Conservation (phyloP, 441 rosid genomes). For the Melianthus villosus region DNA sequence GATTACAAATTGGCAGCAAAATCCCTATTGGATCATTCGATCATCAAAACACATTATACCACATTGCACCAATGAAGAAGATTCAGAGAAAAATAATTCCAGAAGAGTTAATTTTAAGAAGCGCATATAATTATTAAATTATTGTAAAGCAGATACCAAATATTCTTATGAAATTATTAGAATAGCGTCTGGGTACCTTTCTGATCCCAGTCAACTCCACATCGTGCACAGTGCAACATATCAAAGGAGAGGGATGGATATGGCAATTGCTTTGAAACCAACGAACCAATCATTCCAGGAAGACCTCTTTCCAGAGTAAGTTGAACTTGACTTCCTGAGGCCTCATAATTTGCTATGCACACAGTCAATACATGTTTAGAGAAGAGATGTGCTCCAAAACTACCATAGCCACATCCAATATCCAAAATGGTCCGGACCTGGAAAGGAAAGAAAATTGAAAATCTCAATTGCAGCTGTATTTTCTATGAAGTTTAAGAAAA, state of each 20-base stretch:
- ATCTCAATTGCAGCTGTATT: too few species aligned
- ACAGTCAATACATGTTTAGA: conserved; percentile 69
- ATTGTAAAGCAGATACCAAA: too few species aligned
- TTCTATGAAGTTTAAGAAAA: too few species aligned
- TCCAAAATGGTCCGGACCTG: conserved; percentile 89
- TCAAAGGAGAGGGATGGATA: conserved; percentile 95
- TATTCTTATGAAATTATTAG: too few species aligned
- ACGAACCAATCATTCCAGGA: conserved; percentile 93
- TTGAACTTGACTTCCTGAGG: conserved; percentile 97
- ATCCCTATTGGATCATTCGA: too few species aligned
- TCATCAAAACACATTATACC: too few species aligned
- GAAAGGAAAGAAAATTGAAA: conserved; percentile 12
- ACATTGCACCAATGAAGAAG: too few species aligned
- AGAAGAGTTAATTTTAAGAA: too few species aligned
- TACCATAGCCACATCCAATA: conserved; percentile 95
- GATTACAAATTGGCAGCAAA: too few species aligned
- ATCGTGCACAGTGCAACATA: conserved; percentile 89
- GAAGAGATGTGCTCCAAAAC: conserved; percentile 93
- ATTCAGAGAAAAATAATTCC: too few species aligned
- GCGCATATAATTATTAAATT: too few species aligned
- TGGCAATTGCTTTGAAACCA: conserved; percentile 66
- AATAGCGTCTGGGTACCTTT: conserved; percentile 40
- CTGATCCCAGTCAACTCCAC: conserved; percentile 85
- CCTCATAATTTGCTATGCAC: conserved; percentile 92
- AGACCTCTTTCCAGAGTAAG: conserved; percentile 96